Conservation (phyloP, 2,329 filamentous ascomycete genomes). For the Coleophoma crateriformis region DNA sequence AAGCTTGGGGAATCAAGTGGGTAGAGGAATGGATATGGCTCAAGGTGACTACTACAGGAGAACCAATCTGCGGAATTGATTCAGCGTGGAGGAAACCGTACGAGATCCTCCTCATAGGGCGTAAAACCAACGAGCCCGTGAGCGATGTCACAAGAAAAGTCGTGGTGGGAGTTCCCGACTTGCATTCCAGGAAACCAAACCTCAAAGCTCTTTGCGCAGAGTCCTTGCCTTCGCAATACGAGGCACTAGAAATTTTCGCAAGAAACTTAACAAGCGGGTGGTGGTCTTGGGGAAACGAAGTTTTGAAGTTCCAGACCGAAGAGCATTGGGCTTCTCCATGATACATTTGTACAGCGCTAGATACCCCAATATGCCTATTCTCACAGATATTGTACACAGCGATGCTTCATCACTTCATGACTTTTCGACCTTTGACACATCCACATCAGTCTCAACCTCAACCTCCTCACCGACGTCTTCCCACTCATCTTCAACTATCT, state of each 20-base stretch:
- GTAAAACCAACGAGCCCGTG: background rate
- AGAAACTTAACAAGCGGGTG: conserved; percentile 68
- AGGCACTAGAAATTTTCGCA: conserved; percentile 71
- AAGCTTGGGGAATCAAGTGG: conserved; percentile 59
- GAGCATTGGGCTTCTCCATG: conserved; percentile 32
- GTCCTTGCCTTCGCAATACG: conserved; percentile 42
- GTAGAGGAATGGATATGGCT: conserved; percentile 75
- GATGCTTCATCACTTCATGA: background rate
- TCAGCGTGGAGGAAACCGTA: conserved; percentile 69
- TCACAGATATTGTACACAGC: conserved; percentile 18
- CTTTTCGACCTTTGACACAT: conserved; percentile 5
- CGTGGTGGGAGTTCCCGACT: conserved; percentile 64
- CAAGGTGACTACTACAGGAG: conserved; percentile 61
- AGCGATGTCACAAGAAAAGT: conserved; percentile 42
- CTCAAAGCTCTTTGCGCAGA: conserved; percentile 54
- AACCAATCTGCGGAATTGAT: conserved; percentile 57
- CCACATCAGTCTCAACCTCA: conserved; percentile 24
- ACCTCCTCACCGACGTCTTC: conserved; percentile 27
- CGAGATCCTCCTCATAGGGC: conserved; percentile 63
- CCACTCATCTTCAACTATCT: conserved; percentile 30
- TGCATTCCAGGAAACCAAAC: conserved; percentile 76
- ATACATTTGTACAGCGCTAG: background rate
- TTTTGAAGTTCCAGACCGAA: conserved; percentile 60
- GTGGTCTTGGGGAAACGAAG: conserved; percentile 76
- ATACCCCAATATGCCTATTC: conserved; percentile 14